Conservation (phyloP, 805 yeast species). For the Pichia scutulata region DNA sequence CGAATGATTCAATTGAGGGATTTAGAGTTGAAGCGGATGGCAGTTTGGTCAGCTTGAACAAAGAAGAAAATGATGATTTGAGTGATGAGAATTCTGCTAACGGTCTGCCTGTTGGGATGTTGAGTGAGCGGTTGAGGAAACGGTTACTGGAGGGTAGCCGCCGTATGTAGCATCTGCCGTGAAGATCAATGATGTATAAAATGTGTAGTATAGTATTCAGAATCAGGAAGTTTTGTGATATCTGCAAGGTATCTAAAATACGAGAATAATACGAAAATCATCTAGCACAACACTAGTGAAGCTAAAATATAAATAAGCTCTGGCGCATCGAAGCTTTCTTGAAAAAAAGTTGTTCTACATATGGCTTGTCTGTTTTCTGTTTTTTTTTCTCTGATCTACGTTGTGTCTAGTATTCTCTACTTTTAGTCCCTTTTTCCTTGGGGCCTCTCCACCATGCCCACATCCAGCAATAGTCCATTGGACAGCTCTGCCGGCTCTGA, state of each 20-base stretch:
- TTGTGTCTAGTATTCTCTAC: too few relatives aligned
- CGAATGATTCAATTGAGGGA: constrained; percentile 10
- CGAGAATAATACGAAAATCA: too few relatives aligned
- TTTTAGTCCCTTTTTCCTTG: not conserved
- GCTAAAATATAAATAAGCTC: not conserved
- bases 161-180: not conserved
- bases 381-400: too few relatives aligned
- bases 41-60: not conserved
- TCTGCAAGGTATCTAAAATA: too few relatives aligned
- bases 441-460: not conserved
- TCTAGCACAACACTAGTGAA: not conserved
- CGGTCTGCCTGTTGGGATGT: constrained; percentile 9
- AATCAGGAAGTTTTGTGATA: too few relatives aligned
- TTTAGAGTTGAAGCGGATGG: constrained; percentile 11
- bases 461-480: not conserved
- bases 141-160: constrained; percentile 19
- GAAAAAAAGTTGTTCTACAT: too few relatives aligned
- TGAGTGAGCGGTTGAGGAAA: constrained; percentile 26
- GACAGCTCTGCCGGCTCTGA: not conserved
- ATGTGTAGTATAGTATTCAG: not conserved
- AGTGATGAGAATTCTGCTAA: not conserved
- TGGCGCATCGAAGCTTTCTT: not conserved
- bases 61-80: constrained; percentile 2
- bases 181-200: too few relatives aligned
- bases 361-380: too few relatives aligned